These are phyloP conservation scores for Aspergillus novoparasiticus DNA, from an alignment of 2,329 filamentous ascomycete species.

Conservation along the genomic window DNA sequence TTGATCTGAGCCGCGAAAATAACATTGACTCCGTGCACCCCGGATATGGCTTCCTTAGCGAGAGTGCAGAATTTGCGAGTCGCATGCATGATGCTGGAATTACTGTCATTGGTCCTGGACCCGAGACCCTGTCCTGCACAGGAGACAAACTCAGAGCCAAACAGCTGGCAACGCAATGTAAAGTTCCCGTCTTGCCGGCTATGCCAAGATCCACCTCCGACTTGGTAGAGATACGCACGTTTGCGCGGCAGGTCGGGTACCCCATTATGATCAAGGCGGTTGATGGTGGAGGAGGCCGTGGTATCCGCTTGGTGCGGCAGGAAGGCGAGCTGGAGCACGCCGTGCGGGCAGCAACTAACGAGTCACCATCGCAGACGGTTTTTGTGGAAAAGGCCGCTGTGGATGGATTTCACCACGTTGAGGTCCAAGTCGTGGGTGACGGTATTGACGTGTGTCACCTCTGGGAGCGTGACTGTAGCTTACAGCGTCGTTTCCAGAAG, in stretches of 20 bases:
- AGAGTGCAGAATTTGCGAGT: slow-evolving; percentile 54
- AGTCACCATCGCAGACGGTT: slow-evolving; percentile 60
- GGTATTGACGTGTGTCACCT: slow-evolving; percentile 56
- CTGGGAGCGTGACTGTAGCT: slow-evolving; percentile 64
- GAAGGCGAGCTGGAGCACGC: slow-evolving; percentile 49
- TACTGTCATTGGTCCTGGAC: slow-evolving; percentile 57
- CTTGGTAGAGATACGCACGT: slow-evolving; percentile 50
- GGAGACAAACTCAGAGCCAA: slow-evolving; percentile 61
- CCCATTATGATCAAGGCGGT: slow-evolving; percentile 67
- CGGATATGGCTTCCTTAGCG: slow-evolving; percentile 65
- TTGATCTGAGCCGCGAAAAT: slow-evolving; percentile 52
- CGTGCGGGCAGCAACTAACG: slow-evolving; percentile 56
- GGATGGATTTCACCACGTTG: slow-evolving; percentile 62
- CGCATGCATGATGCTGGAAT: slow-evolving; percentile 52
- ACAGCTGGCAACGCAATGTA: slow-evolving; percentile 52
- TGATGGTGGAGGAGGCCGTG: slow-evolving; percentile 63
- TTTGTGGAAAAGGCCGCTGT: slow-evolving; percentile 66
- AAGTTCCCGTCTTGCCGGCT: slow-evolving; percentile 56
- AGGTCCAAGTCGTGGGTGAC: slow-evolving; percentile 64
- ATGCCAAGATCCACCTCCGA: slow-evolving; percentile 48
- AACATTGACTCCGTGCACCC: slow-evolving; percentile 60
- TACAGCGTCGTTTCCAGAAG: slow-evolving; percentile 64
- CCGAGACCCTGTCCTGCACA: slow-evolving; percentile 59
- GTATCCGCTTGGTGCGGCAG: slow-evolving; percentile 57
- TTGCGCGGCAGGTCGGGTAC: slow-evolving; percentile 60